Base-by-base conservation (phyloP, 139 green algal species). In the Coelastrella sp. region DNA sequence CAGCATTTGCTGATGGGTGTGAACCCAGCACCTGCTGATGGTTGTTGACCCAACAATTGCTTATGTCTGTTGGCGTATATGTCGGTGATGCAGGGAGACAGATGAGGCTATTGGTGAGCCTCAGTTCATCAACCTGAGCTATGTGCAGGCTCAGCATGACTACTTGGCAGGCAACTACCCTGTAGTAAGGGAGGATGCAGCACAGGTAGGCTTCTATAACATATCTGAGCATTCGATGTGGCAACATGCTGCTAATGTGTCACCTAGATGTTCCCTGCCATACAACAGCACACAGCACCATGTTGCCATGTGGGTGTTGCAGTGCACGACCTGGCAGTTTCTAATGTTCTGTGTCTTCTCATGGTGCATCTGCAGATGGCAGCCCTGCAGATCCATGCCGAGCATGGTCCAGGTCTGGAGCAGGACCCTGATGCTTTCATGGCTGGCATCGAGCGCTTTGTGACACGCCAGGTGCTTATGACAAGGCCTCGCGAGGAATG, bases 141-240 rank as follows among this genome's bases (percentile, higher is more conserved):
- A 99, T 89, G 96, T 99, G 66, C 97, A 94, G 91, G 97, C 97
- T 10, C 95, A 98, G 93, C 96, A 99, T 87, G 97, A 99, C 91
- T 99, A 98, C 91, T 93, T 98, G 80, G 81, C 95, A 92, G 98
- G 98, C 76, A 97, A 99, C 93, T 99, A 99, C 93, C 98, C 98
- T 5, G 98, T 99, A 7, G 97, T 97, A 57, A 92, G 96, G 0
- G 98, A 99, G 73, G 98, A 99, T 82, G 98, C 98, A 7, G 95
- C 95, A 22, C 97, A 88, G 83, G 83, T 88, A 14, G 14, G 83
- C 5, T 8, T 32, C 3, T 76, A 32, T 3, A 8, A 6, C 68
- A 47, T 22, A 8, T 22, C 17, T 76, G 16, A 47, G 7, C 32
- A 47, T 47, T 47, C 32, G 32, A 47, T 47, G 32, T 47, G 32